Base-by-base conservation (phyloP, 163 green algal species). In the Chloromonas sp. region DNA sequence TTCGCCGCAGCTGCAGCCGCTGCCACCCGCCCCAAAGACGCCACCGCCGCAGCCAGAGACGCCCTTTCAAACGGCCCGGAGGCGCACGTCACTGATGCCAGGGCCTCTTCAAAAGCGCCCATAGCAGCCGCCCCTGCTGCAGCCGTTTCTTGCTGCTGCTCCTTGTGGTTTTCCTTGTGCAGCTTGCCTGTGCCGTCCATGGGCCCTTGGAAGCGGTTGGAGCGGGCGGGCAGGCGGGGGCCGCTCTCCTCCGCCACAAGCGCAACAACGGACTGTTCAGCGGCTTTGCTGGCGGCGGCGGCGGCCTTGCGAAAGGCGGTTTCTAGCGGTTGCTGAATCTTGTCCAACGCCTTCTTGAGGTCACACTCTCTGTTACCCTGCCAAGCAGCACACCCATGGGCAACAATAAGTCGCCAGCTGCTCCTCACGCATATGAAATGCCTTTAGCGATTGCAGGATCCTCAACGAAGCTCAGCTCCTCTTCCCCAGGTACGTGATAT, bases 341-440 rank as follows among this genome's bases (percentile, higher is more conserved):
- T 79, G 5, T 93, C 87, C 3, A 96, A 61, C 3, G 85, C 82
- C 1, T 83, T 82, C 5, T 85, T 84, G 58, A 96, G 90, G 13
- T 90, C 91, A 13, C 81, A 71, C 84, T 96, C 94, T 0, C 94
- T 86, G 36, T 92, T 60, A 1, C 94, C 94, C 86, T 89, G 71
- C 71, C 60, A 2, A 15, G 82, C 14, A 5, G 71, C 14, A 58
- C n/a, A 85, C 70, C 2, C 2, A 85, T 70, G 3, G 60, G 70
- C 61, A 85, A 79, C 82, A n/a, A 36, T 36, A 36, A 36, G 36
- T 36, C 36, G 36, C 36, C 36, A 36, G 36, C 36, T 36, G 36
- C 36, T 36, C 36, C 36, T 36, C 36, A 36, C 36, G 36, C 36
- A 36, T 36, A 36, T 36, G 36, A 36, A 36, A 36, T 36, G 36